Conservation (phyloP, 2,329 filamentous ascomycete species). For the Fusarium metavorans region DNA sequence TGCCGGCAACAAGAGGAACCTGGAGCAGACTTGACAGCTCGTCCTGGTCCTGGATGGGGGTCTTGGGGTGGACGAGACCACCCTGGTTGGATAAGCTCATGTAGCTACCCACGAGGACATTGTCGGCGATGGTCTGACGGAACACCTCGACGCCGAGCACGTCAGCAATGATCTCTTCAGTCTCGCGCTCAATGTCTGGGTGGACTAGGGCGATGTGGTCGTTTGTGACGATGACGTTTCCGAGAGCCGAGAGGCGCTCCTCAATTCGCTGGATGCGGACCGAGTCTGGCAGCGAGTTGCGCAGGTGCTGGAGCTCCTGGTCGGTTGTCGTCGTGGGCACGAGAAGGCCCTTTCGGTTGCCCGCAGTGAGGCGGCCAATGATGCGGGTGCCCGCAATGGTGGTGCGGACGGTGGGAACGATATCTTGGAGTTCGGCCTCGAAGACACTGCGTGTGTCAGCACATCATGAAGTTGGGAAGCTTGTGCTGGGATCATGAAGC, state of each 20-base stretch:
- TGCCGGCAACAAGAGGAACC: constrained; percentile 94
- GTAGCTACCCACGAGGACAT: constrained; percentile 95
- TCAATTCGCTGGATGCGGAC: constrained; percentile 98
- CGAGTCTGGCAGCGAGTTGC: constrained; percentile 90
- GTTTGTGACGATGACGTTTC: constrained; percentile 96
- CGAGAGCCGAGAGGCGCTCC: constrained; percentile 93
- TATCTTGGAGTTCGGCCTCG: constrained; percentile 96
- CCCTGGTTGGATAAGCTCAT: constrained; percentile 97
- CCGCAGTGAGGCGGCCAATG: constrained; percentile 93
- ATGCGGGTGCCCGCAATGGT: constrained; percentile 98
- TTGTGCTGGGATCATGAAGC: not conserved
- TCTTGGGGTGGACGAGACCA: constrained; percentile 97
- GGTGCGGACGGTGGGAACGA: constrained; percentile 95
- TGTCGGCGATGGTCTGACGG: constrained; percentile 95
- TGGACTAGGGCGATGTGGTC: constrained; percentile 98
- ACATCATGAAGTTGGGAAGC: not conserved
- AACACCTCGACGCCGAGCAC: constrained; percentile 91
- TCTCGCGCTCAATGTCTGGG: constrained; percentile 96
- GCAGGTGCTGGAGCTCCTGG: constrained; percentile 96
- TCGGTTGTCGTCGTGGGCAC: constrained; percentile 97
- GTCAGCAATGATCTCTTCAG: constrained; percentile 98
- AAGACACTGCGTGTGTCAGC: constrained; percentile 74
- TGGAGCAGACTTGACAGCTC: constrained; percentile 94
- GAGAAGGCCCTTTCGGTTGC: constrained; percentile 95
- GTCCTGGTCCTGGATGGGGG: constrained; percentile 96